These are phyloP conservation scores for Russula compacta DNA, from an alignment of 768 basidiomycete species.

Conservation along the genomic window DNA sequence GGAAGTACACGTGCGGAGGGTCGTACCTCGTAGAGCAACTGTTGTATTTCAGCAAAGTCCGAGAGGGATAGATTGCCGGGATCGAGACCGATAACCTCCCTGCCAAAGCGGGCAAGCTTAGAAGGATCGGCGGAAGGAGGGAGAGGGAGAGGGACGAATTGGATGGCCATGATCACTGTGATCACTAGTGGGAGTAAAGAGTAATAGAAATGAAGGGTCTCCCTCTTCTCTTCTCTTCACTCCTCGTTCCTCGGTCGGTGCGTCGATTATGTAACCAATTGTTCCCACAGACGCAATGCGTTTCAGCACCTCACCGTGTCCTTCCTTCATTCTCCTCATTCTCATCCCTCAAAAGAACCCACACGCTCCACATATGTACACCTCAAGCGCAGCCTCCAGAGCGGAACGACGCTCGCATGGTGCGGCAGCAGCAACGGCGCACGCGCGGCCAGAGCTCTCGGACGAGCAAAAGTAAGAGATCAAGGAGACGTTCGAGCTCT, in stretches of 20 bases:
- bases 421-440: conserved; percentile 21
- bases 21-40: conserved; percentile 67
- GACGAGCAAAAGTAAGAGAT: conserved; percentile 94
- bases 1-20: conserved; percentile 7
- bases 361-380: conserved; percentile 37
- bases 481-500: conserved; percentile 97
- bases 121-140: conserved; percentile 63
- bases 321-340: neutral
- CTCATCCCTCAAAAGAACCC: neutral
- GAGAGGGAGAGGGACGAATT: conserved; percentile 55
- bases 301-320: neutral
- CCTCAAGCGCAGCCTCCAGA: conserved; percentile 56
- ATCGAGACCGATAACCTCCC: conserved; percentile 64
- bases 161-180: conserved; percentile 52
- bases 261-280: neutral
- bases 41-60: conserved; percentile 56
- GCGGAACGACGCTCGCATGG: conserved; percentile 41
- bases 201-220: no score
- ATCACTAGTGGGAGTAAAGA: no score
- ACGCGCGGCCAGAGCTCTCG: conserved; percentile 71
- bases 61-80: conserved; percentile 52
- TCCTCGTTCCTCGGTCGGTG: no score
- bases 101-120: conserved; percentile 64
- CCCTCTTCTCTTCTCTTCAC: no score
- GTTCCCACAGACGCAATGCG: neutral